Base-by-base conservation (phyloP, 148 eudicot species). In the Vaccinium macrocarpon region DNA sequence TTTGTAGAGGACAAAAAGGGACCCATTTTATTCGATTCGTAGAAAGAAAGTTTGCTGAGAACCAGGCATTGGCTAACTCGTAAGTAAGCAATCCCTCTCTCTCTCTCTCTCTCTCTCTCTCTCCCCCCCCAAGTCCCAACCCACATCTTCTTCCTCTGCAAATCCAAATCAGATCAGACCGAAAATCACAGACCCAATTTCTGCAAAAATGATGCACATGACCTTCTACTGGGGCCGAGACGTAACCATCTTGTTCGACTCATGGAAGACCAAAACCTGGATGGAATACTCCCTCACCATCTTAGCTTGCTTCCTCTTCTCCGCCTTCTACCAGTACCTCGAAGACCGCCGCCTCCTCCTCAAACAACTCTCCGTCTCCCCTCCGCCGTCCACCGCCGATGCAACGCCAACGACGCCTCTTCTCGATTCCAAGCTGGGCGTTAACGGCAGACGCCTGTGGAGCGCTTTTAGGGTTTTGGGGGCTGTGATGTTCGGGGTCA, bases 141-240 rank as follows among this genome's bases (percentile, higher is more conserved):
- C 18, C 35, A 66, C 5, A 5, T 29, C 8, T 7, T 29, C 8
- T 7, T 12, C 5, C 16, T n/a, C 68, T 6, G 11, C 27, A 19
- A 59, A 52, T 0, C 14, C 55, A 13, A 59, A 19, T 25, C 72
- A 25, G 27, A 25, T 53, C 59, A 8, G 27, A 15, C 7, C 19
- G 38, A 80, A 32, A 1, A 27, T 23, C 56, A 13, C 7, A 6
- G 14, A 32, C 21, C 23, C 64, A 14, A 66, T 66, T 8, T 14
- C 51, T 1, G 7, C 0, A 49, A 88, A 83, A 81, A 91, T 91
- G 93, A 91, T 91, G 93, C 93, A 91, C 90, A 91, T 91, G 93
- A 91, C 93, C 52, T 91, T 91, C 68, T 91, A 91, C 81, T 91
- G 93, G 93, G 90, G 91, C 9, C 25, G 25, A 19, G 77, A 81